These are phyloP conservation scores for Aspergillus homomorphus DNA, from an alignment of 495 filamentous ascomycete genomes.

Conservation along the genomic window DNA sequence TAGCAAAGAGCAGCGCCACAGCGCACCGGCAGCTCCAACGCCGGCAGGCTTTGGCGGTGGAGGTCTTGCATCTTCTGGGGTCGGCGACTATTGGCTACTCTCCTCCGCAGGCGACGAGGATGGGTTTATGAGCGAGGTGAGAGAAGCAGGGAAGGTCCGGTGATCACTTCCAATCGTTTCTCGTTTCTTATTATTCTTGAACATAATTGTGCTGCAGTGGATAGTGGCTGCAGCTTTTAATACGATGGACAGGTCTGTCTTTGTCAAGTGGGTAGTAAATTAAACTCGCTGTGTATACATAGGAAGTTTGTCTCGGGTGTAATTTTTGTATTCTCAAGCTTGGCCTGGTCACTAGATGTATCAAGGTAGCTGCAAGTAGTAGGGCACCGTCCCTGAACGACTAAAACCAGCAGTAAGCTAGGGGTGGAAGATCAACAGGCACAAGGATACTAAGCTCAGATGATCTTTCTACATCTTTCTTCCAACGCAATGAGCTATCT, in stretches of 20 bases:
- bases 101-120: conserved; percentile 56
- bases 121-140: conserved; percentile 65
- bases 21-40: conserved; percentile 33
- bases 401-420: background rate
- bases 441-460: background rate
- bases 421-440: background rate
- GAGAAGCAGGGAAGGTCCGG: conserved; percentile 65
- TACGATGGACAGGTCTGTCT: background rate
- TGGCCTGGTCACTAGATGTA: background rate
- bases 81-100: conserved; percentile 46
- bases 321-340: background rate
- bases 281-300: background rate
- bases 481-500: too few species aligned
- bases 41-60: conserved; percentile 40
- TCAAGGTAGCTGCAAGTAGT: background rate
- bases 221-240: background rate
- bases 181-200: conserved; percentile 9
- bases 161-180: background rate
- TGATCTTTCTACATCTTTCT: too few species aligned
- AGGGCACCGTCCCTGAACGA: background rate
- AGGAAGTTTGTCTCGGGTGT: background rate
- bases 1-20: conserved; percentile 38
- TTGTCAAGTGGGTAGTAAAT: background rate
- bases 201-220: background rate
- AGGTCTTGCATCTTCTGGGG: conserved; percentile 34